phyloP scores from a whole-genome alignment of 352 stramenopile species.

The Globisporangium splendens region DNA sequence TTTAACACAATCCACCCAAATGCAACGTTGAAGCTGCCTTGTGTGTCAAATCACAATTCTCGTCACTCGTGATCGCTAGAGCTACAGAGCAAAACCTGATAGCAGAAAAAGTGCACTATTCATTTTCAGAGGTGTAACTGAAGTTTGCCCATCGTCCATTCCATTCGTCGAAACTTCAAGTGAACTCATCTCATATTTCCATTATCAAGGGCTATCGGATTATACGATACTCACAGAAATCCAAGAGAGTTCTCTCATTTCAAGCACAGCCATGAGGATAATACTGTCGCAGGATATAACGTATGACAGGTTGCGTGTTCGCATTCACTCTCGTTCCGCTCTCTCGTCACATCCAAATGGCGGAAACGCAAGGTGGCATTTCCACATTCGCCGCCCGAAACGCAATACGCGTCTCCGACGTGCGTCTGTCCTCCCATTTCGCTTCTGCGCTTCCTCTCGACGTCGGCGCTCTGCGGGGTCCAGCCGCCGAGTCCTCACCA shows the following conservation, averaged over 20 bases:
- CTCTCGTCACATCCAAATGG: neutral
- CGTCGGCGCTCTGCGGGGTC: neutral
- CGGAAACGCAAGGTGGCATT: neutral
- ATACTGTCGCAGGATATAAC: neutral
- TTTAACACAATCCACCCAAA: no score
- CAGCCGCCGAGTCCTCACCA: conserved; percentile 1
- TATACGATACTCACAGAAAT: no score
- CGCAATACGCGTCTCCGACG: conserved; percentile 5
- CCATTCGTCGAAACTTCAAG: neutral
- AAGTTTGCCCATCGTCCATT: neutral
- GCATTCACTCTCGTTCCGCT: neutral
- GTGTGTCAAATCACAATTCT: neutral
- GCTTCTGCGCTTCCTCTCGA: neutral
- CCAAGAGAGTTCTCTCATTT: neutral
- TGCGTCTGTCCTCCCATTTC: neutral
- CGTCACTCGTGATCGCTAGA: neutral
- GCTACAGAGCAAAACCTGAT: neutral
- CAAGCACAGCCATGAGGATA: neutral
- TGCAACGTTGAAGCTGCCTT: no score
- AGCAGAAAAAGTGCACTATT: neutral
- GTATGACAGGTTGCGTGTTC: no score
- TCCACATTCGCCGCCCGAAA: conserved; percentile 1
- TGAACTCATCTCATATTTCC: neutral
- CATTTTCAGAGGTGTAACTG: neutral
- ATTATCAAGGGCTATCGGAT: neutral